These are phyloP conservation scores for Lecanicillium sp. DNA, from an alignment of 2,329 filamentous ascomycete species.

Conservation along the genomic window DNA sequence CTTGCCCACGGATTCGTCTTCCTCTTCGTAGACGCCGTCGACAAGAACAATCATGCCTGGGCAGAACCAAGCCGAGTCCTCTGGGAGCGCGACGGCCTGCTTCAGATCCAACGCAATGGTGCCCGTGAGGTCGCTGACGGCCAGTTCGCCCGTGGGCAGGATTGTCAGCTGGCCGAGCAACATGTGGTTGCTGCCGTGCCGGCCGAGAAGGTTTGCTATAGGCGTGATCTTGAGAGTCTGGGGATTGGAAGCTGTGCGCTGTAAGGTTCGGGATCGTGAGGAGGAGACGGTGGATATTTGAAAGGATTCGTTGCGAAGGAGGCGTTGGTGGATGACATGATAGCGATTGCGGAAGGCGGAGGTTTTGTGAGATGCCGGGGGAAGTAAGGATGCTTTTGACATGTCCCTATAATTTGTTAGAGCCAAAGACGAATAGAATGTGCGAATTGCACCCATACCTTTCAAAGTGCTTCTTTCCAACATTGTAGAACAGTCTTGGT, in stretches of 20 bases:
- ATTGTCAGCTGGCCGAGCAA: conserved; percentile 76
- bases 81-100: conserved; percentile 73
- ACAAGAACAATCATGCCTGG: conserved; percentile 95
- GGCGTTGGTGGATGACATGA: conserved; percentile 83
- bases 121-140: conserved; percentile 80
- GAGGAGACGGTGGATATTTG: conserved; percentile 70
- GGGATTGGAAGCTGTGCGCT: conserved; percentile 53
- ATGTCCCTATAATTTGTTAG: conserved; percentile 39
- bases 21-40: conserved; percentile 94
- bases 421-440: no score
- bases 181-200: conserved; percentile 77
- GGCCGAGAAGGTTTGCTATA: conserved; percentile 66
- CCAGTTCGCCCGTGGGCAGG: conserved; percentile 72
- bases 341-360: conserved; percentile 83
- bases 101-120: conserved; percentile 78
- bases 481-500: conserved; percentile 69
- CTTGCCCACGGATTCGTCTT: conserved; percentile 63
- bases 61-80: conserved; percentile 83
- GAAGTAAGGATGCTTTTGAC: conserved; percentile 62
- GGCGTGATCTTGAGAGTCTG: conserved; percentile 83
- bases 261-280: conserved; percentile 44
- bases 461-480: conserved; percentile 84
- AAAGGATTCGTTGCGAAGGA: conserved; percentile 89
- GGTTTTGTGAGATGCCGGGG: conserved; percentile 74
- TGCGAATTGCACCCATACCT: conserved; percentile 35